phyloP scores from a whole-genome alignment of 768 basidiomycete species.

The Ramaria sp. region DNA sequence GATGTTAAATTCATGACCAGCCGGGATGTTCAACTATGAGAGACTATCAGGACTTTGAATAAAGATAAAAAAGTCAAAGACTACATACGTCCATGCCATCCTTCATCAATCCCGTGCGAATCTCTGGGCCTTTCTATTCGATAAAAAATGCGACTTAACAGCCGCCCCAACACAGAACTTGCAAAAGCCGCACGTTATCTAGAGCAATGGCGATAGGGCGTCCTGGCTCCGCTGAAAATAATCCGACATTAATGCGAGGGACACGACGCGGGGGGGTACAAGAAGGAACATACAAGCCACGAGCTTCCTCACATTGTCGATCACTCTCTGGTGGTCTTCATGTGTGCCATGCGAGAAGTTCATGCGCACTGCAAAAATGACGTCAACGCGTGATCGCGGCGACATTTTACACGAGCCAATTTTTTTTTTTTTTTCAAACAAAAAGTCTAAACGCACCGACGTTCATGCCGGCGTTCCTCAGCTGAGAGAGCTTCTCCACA shows the following conservation, averaged over 20 bases:
- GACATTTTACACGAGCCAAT: too few relatives aligned
- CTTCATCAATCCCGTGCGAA: constrained; percentile 90
- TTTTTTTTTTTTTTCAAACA: background rate
- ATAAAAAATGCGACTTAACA: background rate
- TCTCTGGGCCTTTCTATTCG: constrained; percentile 94
- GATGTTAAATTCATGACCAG: constrained; percentile 90
- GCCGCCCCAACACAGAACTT: background rate
- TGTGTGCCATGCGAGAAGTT: constrained; percentile 99
- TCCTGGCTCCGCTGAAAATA: constrained; percentile 53
- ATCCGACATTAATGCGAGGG: constrained; percentile 7
- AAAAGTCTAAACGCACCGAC: constrained; percentile 57
- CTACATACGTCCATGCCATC: constrained; percentile 72
- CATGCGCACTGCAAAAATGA: constrained; percentile 74
- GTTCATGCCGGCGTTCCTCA: constrained; percentile 91
- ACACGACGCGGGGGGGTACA: background rate
- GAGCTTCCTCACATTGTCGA: constrained; percentile 91
- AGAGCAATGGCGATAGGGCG: constrained; percentile 96
- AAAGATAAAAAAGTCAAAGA: background rate
- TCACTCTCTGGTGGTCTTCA: constrained; percentile 97
- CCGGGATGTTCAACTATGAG: constrained; percentile 62
- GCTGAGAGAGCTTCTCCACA: constrained; percentile 74
- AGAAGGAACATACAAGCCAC: constrained; percentile 47
- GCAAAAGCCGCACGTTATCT: constrained; percentile 62
- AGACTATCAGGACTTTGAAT: constrained; percentile 6
- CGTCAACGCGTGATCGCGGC: constrained; percentile 2